Evolutionary conservation across 2,329 filamentous ascomycete genomes (phyloP).

Genomic region (Stemphylium vesicarium): DNA sequence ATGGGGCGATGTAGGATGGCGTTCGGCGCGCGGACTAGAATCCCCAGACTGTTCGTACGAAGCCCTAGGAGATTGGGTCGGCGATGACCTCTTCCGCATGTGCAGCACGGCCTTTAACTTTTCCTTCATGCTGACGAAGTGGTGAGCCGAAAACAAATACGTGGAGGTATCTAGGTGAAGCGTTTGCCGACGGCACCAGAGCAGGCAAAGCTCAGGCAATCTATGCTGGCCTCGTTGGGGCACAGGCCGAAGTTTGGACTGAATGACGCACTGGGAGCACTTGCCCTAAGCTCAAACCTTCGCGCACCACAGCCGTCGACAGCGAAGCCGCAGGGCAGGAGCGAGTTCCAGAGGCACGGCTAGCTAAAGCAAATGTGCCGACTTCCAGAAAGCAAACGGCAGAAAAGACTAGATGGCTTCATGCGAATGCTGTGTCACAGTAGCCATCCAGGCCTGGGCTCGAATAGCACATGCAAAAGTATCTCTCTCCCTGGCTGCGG

Average conservation of each 20-base stretch:
- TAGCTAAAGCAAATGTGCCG: neutral
- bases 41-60: constrained; percentile 9
- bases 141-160: neutral
- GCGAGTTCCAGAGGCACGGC: constrained; percentile 3
- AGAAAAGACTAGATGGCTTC: neutral
- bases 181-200: neutral
- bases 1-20: constrained; percentile 2
- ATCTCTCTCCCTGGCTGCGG: neutral
- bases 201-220: neutral
- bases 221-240: constrained; percentile 3
- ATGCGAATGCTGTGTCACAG: constrained; percentile 2
- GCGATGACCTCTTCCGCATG: constrained; percentile 15
- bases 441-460: constrained; percentile 1
- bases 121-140: constrained; percentile 17
- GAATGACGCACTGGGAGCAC: constrained; percentile 15
- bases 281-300: neutral
- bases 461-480: neutral
- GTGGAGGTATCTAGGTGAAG: constrained; percentile 1
- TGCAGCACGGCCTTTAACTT: constrained; percentile 27
- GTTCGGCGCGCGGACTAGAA: constrained; percentile 7
- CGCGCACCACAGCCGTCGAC: neutral
- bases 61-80: constrained; percentile 11
- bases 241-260: constrained; percentile 6
- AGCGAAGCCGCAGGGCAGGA: constrained; percentile 1
- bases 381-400: neutral